Percentiles rank a stretch among this genome's conserved stretches.
Conservation (phyloP, 768 basidiomycete genomes). For the Macrolepiota albuminosa region DNA sequence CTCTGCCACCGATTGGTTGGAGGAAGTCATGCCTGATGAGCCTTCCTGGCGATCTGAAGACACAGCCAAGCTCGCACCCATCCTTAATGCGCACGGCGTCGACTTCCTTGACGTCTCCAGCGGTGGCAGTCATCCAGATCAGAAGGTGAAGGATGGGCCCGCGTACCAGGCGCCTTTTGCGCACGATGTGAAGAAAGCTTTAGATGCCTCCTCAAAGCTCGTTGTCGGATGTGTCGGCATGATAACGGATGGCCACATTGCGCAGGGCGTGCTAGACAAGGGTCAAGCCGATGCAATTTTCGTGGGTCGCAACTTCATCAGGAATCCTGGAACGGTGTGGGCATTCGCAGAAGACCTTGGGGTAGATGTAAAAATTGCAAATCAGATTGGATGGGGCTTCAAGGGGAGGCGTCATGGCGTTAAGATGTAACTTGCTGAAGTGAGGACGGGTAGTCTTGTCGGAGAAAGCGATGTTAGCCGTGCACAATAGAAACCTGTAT, state of each 20-base stretch:
- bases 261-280: constrained; percentile 52
- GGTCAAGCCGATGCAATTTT: constrained; percentile 57
- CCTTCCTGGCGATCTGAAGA: constrained; percentile 68
- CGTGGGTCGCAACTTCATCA: constrained; percentile 52
- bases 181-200: constrained; percentile 41
- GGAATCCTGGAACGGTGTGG: constrained; percentile 52
- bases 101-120: constrained; percentile 73
- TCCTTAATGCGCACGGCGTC: constrained; percentile 60
- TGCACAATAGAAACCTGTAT: neutral
- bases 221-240: constrained; percentile 48
- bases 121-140: constrained; percentile 50
- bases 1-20: constrained; percentile 73
- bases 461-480: neutral
- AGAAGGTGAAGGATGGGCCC: constrained; percentile 29
- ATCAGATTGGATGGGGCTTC: constrained; percentile 57
- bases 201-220: constrained; percentile 31
- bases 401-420: constrained; percentile 25
- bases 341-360: constrained; percentile 53
- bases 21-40: constrained; percentile 51
- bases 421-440: neutral
- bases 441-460: neutral
- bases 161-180: constrained; percentile 56
- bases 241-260: constrained; percentile 50
- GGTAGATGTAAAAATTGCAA: constrained; percentile 37
- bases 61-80: constrained; percentile 53